Base-by-base conservation (phyloP, 345 rosid species). In the Trapa incisa region DNA sequence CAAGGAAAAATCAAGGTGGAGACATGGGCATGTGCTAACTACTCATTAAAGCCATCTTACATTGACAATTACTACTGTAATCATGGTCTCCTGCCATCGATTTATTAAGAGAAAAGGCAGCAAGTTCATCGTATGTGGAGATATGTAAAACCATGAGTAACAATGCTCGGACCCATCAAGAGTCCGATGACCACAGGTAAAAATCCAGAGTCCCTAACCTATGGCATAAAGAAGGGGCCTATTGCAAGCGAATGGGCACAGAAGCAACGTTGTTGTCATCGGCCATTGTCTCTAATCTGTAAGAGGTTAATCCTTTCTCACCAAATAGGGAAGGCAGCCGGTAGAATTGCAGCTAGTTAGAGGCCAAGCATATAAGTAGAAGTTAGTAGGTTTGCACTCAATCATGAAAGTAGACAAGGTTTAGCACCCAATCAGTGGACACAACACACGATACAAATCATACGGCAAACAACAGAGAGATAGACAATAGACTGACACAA, bases 31-130 rank as follows among this genome's bases (percentile, higher is more conserved):
- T 58, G 63, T 58, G 61, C 63, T 33, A 32, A 10, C 63, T 33
- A 58, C 63, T 58, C 63, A 58, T 58, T 58, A 58, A 58, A 58
- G 63, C 37, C 63, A 58, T 58, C 37, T 58, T 29, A 32, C 11
- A 58, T 11, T 36, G 63, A 29, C 38, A 33, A 58, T 33, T 58
- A 58, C 16, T 58, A 32, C 63, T 32, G 38, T 58, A 32, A 58
- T 58, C 38, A 58, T 58, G 4, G 63, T 3, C 63, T 32, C 63
- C 33, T 32, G 37, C 35, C 38, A 37, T 5, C 13, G 63, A 58
- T 58, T 58, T 35, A 58, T 58, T 58, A 32, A 37, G 13, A 33
- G 38, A 29, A 32, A 58, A 58, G 35, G 63, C 63, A 58, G 11
- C 63, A 37, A 45, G 35, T 38, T 33, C 35, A 37, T 2, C 11